These are phyloP conservation scores for Sutorius australiensis DNA, from an alignment of 768 basidiomycete species.

Conservation along the genomic window DNA sequence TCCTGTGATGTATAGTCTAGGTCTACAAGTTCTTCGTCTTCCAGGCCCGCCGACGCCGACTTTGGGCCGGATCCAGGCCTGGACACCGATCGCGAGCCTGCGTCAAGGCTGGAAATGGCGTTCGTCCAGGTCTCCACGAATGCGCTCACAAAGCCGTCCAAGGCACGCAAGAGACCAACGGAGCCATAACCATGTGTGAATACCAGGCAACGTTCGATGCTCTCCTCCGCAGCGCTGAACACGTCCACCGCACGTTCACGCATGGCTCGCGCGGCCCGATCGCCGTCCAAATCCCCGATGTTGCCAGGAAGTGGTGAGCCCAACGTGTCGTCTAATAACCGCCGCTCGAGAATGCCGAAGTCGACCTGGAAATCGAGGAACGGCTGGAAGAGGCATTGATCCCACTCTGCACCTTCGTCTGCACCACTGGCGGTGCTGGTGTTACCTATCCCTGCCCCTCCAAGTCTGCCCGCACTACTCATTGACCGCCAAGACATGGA, in stretches of 20 bases:
- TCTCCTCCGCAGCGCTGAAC: conserved; percentile 76
- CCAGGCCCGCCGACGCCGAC: conserved; percentile 24
- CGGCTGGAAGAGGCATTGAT: conserved; percentile 88
- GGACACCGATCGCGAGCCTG: conserved; percentile 25
- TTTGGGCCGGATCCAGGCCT: conserved; percentile 29
- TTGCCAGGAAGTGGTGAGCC: conserved; percentile 40
- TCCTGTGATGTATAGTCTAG: conserved; percentile 87
- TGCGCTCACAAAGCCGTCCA: conserved; percentile 66
- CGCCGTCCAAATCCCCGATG: conserved; percentile 26
- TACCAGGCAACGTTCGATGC: conserved; percentile 63
- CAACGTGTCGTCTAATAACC: conserved; percentile 59
- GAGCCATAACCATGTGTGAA: conserved; percentile 92
- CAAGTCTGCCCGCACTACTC: conserved; percentile 18
- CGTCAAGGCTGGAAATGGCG: conserved; percentile 40
- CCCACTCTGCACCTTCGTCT: conserved; percentile 62
- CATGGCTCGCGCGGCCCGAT: conserved; percentile 56
- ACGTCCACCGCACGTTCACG: conserved; percentile 74
- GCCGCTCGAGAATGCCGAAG: conserved; percentile 74
- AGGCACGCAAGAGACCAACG: conserved; percentile 63
- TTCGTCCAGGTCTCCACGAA: conserved; percentile 68
- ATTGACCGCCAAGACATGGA: conserved; percentile 59
- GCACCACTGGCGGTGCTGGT: conserved; percentile 1
- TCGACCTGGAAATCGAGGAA: conserved; percentile 90
- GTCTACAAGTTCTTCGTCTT: conserved; percentile 65
- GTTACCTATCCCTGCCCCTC: conserved; percentile 10